Evolutionary conservation across 768 basidiomycete species (phyloP), one percentile per base, ranked within the genome.

Genomic region (Auriscalpium microsporum): DNA sequence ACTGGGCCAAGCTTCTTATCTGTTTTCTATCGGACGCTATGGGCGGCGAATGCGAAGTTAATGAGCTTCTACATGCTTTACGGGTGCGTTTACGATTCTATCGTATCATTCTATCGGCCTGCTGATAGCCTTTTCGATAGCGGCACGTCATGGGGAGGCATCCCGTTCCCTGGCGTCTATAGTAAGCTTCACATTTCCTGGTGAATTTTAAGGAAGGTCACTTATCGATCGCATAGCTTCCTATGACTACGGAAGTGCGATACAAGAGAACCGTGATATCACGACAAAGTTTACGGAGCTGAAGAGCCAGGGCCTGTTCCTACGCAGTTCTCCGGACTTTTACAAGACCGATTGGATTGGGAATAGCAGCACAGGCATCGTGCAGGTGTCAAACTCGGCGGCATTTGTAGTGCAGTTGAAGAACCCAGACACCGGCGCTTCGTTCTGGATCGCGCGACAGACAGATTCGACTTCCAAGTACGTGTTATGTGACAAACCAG

Each of bases 51-150:
- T 68, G 86, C 82, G 1, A 93, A 91, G 63, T 63, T 93, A 46
- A 81, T 91, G 56, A 90, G 80, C 62, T 88, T 87, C 58, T 93
- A 93, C 68, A 92, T 93, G 91, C 61, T 90, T 53, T 90, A 82
- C 62, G 89, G 86, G 86, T 86, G 65, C 28, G 57, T 53, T 7
- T 13, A 36, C 8, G 33, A 7, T 35, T 40, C 40, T 38, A 44
- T 54, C 19, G 21, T 9, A 36, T 14, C 13, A 17, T n/a, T 42
- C 38, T 45, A 42, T 3, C 34, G 17, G 16, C 17, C 17, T 47
- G 34, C 33, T 53, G 10, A 48, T 38, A 37, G 14, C 2, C 36
- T 19, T 48, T 53, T 11, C 40, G 28, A 28, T 56, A 90, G 90
- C 8, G 90, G 90, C 21, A 92, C 90, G 0, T 90, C 86, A 11